A percentile compares a stretch with the other conserved stretches of the same genome.
These are phyloP conservation scores for Phylloporus sp. DNA, from an alignment of 1,284 basidiomycete species.

Conservation along the genomic window DNA sequence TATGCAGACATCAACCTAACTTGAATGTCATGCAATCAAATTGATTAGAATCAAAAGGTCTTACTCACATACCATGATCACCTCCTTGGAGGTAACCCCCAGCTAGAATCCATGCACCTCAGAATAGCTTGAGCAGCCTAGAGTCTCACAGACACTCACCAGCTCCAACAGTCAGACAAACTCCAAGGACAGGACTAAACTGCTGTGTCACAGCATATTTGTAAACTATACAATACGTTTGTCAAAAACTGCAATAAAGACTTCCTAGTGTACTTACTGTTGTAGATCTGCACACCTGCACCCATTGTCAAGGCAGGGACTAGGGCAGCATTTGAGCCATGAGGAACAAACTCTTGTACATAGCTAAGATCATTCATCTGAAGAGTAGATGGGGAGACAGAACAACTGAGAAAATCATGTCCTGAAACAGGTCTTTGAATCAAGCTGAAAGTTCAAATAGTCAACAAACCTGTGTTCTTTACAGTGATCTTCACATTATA, in stretches of 20 bases:
- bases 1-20: conserved; percentile 24
- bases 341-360: conserved; percentile 27
- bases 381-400: conserved; percentile 31
- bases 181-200: conserved; percentile 25
- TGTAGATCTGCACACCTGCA: conserved; percentile 24
- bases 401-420: conserved; percentile 33
- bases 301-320: conserved; percentile 29
- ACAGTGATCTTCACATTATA: conserved; percentile 33
- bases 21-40: neutral
- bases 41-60: neutral
- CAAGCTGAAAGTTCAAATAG: neutral
- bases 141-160: conserved; percentile 9
- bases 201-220: conserved; percentile 14
- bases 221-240: conserved; percentile 21
- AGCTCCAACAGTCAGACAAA: conserved; percentile 30
- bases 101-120: conserved; percentile 5
- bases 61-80: conserved; percentile 30
- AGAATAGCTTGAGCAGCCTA: neutral
- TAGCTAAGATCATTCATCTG: conserved; percentile 31
- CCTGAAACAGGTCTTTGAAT: conserved; percentile 19
- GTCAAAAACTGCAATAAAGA: neutral
- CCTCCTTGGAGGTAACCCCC: conserved; percentile 38
- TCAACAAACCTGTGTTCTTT: conserved; percentile 32
- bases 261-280: conserved; percentile 18
- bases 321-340: conserved; percentile 24